Percentiles rank a stretch among this genome's conserved stretches.
Evolutionary conservation across 139 green algal genomes (phyloP).

Genomic region (Gonium pectorale): DNA sequence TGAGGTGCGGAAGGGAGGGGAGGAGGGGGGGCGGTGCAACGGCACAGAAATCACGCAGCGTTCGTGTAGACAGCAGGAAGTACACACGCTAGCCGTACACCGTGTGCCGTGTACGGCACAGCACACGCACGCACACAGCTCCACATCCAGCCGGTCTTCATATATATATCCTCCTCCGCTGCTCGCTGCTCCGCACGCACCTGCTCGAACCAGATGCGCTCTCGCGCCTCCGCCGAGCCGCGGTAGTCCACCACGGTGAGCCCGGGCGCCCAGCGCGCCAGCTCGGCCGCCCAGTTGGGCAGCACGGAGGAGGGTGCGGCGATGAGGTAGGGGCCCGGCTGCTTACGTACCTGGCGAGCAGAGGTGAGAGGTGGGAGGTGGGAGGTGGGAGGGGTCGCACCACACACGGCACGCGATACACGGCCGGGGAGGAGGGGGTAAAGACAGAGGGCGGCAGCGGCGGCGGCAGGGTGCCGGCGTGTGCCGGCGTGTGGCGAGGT

Average conservation of each 20-base stretch:
- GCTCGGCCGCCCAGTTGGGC: conserved; percentile 97
- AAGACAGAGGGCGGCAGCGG: neutral
- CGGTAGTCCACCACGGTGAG: conserved; percentile 67
- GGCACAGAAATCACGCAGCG: too few species aligned
- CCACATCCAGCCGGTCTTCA: too few species aligned
- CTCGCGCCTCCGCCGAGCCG: conserved; percentile 47
- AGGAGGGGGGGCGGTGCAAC: neutral
- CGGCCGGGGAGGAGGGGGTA: neutral
- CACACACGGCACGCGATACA: neutral
- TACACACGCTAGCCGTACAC: too few species aligned
- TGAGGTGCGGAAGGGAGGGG: neutral
- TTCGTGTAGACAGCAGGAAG: too few species aligned
- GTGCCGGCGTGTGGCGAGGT: too few species aligned
- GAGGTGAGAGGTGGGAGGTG: neutral
- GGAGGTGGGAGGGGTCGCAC: neutral
- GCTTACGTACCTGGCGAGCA: neutral
- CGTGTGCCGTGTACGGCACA: too few species aligned
- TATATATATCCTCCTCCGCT: too few species aligned
- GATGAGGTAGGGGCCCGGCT: conserved; percentile 93
- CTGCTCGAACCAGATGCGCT: conserved; percentile 49
- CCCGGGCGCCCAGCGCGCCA: conserved; percentile 90
- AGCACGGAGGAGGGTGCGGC: conserved; percentile 98
- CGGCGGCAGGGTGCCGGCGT: neutral
- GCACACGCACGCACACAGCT: too few species aligned
- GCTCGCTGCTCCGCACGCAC: too few species aligned